Conservation (phyloP, 768 basidiomycete genomes). For the Piloderma croceum region DNA sequence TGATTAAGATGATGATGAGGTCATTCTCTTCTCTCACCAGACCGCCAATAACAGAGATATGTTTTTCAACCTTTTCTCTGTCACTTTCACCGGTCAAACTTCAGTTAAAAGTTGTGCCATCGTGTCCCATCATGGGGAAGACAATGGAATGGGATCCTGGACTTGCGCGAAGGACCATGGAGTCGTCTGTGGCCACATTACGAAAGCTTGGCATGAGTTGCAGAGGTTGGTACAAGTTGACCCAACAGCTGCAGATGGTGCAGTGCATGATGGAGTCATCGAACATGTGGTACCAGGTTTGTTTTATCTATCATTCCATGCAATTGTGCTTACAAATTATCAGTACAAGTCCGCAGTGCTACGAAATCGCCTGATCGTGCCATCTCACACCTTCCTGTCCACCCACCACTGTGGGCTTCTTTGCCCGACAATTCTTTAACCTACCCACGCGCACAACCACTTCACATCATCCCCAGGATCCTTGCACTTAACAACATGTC, state of each 20-base stretch:
- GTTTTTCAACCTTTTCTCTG: constrained; percentile 8
- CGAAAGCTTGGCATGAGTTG: constrained; percentile 2
- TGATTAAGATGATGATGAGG: not conserved
- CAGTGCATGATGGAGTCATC: not conserved
- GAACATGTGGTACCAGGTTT: not conserved
- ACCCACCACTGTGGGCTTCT: constrained; percentile 6
- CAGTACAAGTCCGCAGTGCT: not conserved
- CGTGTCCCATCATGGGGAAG: constrained; percentile 4
- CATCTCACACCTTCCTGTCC: constrained; percentile 8
- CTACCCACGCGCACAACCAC: not conserved
- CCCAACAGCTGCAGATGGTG: constrained; percentile 4
- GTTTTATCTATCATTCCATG: not conserved
- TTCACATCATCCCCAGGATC: not conserved
- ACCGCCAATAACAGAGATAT: constrained; percentile 1
- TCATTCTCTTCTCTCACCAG: constrained; percentile 7
- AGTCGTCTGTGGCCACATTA: constrained; percentile 7
- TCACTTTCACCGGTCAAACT: not conserved
- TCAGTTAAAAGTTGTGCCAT: constrained; percentile 3
- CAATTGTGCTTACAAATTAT: not conserved
- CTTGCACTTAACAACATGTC: not conserved
- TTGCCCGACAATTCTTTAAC: constrained; percentile 1
- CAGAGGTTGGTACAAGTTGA: constrained; percentile 6
- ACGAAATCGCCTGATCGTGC: not conserved
- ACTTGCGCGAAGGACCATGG: constrained; percentile 5
- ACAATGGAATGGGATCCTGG: constrained; percentile 8